These are phyloP conservation scores for Exophiala sp. DNA, from an alignment of 2,329 filamentous ascomycete species.

Conservation along the genomic window DNA sequence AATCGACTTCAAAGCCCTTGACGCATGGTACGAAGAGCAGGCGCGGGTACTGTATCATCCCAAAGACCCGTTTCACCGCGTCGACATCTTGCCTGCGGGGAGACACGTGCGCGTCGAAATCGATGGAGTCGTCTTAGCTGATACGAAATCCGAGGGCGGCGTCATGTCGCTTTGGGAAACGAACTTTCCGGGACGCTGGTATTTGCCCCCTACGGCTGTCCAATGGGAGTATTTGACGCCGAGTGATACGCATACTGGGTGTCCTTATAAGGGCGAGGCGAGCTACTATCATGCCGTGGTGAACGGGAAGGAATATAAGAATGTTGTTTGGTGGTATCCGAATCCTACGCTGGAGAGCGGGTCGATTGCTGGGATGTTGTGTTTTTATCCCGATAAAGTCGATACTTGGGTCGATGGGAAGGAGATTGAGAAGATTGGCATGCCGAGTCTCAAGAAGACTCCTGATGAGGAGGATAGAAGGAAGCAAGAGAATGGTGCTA, in stretches of 20 bases:
- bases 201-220: conserved; percentile 27
- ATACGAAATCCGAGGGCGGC: conserved; percentile 26
- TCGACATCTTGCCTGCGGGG: conserved; percentile 26
- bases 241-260: conserved; percentile 27
- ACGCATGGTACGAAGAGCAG: conserved; percentile 29
- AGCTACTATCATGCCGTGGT: conserved; percentile 29
- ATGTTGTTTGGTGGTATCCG: conserved; percentile 29
- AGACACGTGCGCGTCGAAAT: conserved; percentile 26
- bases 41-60: conserved; percentile 24
- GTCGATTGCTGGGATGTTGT: conserved; percentile 24
- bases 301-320: conserved; percentile 26
- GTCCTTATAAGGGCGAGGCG: conserved; percentile 29
- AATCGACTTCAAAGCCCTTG: conserved; percentile 27
- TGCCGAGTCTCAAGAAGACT: conserved; percentile 4
- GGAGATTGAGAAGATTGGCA: conserved; percentile 23
- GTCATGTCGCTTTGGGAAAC: conserved; percentile 29
- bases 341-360: conserved; percentile 25
- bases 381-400: conserved; percentile 29
- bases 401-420: conserved; percentile 27
- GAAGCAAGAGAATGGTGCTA: not conserved
- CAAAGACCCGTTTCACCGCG: conserved; percentile 28
- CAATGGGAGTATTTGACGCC: conserved; percentile 24
- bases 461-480: not conserved
- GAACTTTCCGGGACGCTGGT: conserved; percentile 27
- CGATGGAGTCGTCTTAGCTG: conserved; percentile 24